Base-by-base conservation (phyloP, 176 grass and related monocot species). In the Bolboschoenus planiculmis region DNA sequence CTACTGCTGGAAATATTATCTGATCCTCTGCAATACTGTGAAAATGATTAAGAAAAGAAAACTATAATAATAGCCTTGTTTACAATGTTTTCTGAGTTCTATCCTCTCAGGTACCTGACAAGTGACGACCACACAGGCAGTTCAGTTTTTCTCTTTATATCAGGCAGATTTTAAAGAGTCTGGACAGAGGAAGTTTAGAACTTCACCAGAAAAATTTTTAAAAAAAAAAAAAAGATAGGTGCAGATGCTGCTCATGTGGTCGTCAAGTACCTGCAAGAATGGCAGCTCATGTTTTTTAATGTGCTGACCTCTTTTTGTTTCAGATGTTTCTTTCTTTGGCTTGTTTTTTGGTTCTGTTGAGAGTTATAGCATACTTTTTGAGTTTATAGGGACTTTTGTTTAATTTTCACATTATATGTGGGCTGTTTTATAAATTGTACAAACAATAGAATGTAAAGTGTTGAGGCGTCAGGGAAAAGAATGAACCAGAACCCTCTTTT, bases 1-100 rank as follows among this genome's bases (percentile, higher is more conserved):
- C 83, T 5, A 92, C 94, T 78, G 94, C 91, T 78, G 94, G 94
- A 87, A 92, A 97, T 90, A 97, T 90, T 78, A 97, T 82, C 90
- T 90, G 88, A 88, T 97, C 90, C 63, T 97, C 94, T 2, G 90
- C 94, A 58, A 90, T 78, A 87, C 94, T 97, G 90, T 72, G 83
- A 29, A 75, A 7, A 18, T 65, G 18, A 54, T 64, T 65, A 65
- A 64, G 56, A 26, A 35, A 10, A 46, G 58, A 65, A 65, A 23
- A 84, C 18, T 75, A 47, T 31, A 75, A 37, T 35, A 18, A 31
- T 15, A 13, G 21, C 70, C 42, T 47, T 44, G 39, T 23, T 24
- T 43, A 72, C 40, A 66, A 66, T 37, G 31, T 36, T 66, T 66
- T 66, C 29, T 61, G 3, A 37, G 4, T 36, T 66, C 27, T 61